A percentile compares a stretch with the other conserved stretches of the same genome.
Conservation (phyloP, 1,284 basidiomycete species). For the Cryptococcus sp. region DNA sequence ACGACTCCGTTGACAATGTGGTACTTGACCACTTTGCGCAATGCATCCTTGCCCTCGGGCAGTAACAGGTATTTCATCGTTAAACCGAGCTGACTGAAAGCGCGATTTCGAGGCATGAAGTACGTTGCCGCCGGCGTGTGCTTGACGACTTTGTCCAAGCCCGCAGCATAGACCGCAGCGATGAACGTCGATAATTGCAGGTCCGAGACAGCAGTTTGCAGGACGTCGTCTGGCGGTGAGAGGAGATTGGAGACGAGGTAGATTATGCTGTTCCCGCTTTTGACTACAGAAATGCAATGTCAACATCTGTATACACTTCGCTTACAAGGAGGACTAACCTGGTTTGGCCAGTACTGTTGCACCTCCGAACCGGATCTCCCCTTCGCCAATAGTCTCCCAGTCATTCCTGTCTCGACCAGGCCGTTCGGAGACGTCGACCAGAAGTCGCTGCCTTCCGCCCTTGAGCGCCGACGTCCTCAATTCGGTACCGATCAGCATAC, state of each 20-base stretch:
- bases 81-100: constrained; percentile 84
- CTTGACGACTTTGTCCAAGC: constrained; percentile 70
- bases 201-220: constrained; percentile 78
- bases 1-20: constrained; percentile 77
- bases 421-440: constrained; percentile 62
- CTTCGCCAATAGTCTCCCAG: constrained; percentile 49
- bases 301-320: neutral
- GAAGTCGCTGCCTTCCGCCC: constrained; percentile 70
- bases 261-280: constrained; percentile 75
- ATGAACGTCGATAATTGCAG: constrained; percentile 86
- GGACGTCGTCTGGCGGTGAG: constrained; percentile 74
- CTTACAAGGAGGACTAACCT: constrained; percentile 57
- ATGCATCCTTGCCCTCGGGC: constrained; percentile 68
- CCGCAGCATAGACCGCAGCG: constrained; percentile 81
- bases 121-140: constrained; percentile 72
- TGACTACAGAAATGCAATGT: constrained; percentile 56
- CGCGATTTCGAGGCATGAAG: constrained; percentile 83
- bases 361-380: constrained; percentile 77
- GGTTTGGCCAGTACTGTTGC: constrained; percentile 76
- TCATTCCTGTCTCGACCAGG: constrained; percentile 36
- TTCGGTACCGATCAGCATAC: constrained; percentile 76
- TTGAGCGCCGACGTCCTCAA: constrained; percentile 68
- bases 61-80: constrained; percentile 82
- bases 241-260: constrained; percentile 87
- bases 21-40: constrained; percentile 80